Evolutionary conservation across 2,329 filamentous ascomycete genomes (phyloP).

Genomic region (Aspergillus hortae): DNA sequence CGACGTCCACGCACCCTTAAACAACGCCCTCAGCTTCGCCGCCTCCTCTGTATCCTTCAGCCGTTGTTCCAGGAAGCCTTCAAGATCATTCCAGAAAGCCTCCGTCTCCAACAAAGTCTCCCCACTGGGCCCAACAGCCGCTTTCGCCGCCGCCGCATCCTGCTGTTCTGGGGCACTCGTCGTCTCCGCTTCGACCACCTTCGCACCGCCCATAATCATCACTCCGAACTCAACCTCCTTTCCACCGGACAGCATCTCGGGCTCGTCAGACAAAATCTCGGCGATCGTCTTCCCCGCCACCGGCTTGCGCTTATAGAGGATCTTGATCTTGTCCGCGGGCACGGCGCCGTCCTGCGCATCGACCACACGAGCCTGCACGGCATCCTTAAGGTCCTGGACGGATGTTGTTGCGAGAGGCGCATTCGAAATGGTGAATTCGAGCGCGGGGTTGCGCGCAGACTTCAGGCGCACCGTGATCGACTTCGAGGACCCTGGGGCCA

Average conservation of each 20-base stretch:
- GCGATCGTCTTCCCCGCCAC: slow-evolving; percentile 73
- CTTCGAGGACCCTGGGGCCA: slow-evolving; percentile 38
- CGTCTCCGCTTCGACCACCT: slow-evolving; percentile 37
- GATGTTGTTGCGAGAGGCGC: slow-evolving; percentile 65
- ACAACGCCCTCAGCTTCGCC: slow-evolving; percentile 61
- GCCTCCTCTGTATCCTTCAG: slow-evolving; percentile 67
- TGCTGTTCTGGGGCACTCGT: slow-evolving; percentile 22
- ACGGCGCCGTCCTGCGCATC: slow-evolving; percentile 40
- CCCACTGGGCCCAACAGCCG: slow-evolving; percentile 54
- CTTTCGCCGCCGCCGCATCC: slow-evolving; percentile 20
- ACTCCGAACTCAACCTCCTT: slow-evolving; percentile 69
- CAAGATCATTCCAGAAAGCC: slow-evolving; percentile 83
- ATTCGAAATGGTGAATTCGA: slow-evolving; percentile 62
- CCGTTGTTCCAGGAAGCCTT: slow-evolving; percentile 74
- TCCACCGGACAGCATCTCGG: slow-evolving; percentile 37
- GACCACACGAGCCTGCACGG: slow-evolving; percentile 60
- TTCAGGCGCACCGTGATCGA: slow-evolving; percentile 35
- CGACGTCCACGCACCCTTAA: slow-evolving; percentile 63
- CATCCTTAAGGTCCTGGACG: slow-evolving; percentile 72
- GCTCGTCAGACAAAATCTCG: slow-evolving; percentile 63
- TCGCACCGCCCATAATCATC: slow-evolving; percentile 79
- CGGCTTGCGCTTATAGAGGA: slow-evolving; percentile 85
- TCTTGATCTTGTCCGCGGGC: slow-evolving; percentile 70
- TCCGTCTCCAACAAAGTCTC: slow-evolving; percentile 62
- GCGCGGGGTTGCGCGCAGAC: slow-evolving; percentile 68